Evolutionary conservation across 768 basidiomycete genomes (phyloP), one percentile per base, ranked within the genome.

Genomic region (Leccinum boreale): DNA sequence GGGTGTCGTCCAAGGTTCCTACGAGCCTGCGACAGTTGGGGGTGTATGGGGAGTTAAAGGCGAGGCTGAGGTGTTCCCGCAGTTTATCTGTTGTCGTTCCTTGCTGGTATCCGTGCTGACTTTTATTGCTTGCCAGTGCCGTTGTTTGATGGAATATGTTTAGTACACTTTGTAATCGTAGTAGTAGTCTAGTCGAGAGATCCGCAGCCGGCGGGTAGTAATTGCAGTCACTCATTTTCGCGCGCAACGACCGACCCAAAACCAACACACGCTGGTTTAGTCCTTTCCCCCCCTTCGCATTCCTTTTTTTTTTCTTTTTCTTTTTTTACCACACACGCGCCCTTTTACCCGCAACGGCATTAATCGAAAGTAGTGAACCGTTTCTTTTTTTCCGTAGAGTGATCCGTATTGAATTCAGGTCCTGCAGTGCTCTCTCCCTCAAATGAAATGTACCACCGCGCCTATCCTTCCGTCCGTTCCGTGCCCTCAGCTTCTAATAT

Each of bases 21-120:
- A 61, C 57, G 62, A 74, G 63, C 65, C 70, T 56, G 26, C 58
- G 71, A 68, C 71, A 69, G 84, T 64, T 66, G 88, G 90, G 80
- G 84, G 86, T 75, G 85, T 62, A 75, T 90, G 90, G 78, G 77
- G 89, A 87, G 65, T 74, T 81, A 78, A 92, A 92, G 90, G 90
- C 90, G 90, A 92, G 90, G 82, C 90, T 89, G 90, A 92, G 86
- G 77, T 63, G 67, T 73, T 45, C 44, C 44, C 24, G 42, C 56
- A 7, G 9, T 10, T 23, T 39, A 8, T 44, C 28, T 19, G 36
- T 26, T n/a, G 26, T 19, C 11, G 26, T 50, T 6, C 14, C 21
- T 2, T 21, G 36, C 52, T 35, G 45, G 31, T 12, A 6, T 29
- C 23, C 17, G 19, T 6, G 44, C 58, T 66, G 31, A 66, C 56